Percentiles rank a stretch among this genome's conserved stretches.
phyloP scores from a whole-genome alignment of 441 rosid species.

The Syzygium syzygioides region DNA sequence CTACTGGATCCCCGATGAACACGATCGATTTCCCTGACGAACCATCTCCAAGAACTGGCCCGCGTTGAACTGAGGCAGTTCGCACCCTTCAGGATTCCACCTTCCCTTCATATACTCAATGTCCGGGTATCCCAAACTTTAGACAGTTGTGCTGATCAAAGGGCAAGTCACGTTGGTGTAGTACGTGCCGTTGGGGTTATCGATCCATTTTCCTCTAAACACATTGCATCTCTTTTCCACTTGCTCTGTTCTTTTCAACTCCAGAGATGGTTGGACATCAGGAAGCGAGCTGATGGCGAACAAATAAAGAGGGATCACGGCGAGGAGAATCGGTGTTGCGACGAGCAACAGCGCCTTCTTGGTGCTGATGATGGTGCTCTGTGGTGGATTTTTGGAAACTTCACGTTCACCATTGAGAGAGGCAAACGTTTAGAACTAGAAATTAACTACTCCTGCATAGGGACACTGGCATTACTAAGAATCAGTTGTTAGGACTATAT shows the following conservation, averaged over 20 bases:
- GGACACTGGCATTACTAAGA: neutral
- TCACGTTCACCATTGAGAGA: neutral
- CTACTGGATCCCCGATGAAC: conserved; percentile 54
- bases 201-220: neutral
- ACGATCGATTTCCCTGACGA: conserved; percentile 42
- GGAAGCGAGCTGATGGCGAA: neutral
- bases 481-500: neutral
- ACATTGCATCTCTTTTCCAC: neutral
- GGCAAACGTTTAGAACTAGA: neutral
- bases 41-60: conserved; percentile 39
- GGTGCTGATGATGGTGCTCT: neutral
- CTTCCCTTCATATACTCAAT: conserved; percentile 40
- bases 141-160: conserved; percentile 61
- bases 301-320: neutral
- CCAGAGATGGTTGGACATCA: neutral
- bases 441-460: neutral
- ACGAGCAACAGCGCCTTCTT: neutral
- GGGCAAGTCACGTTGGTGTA: conserved; percentile 51
- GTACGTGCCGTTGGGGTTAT: conserved; percentile 26
- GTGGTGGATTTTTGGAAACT: neutral
- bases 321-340: neutral
- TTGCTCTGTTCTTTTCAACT: neutral
- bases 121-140: conserved; percentile 52
- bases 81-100: conserved; percentile 47
- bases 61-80: conserved; percentile 41